Evolutionary conservation across 129 eudicot species (phyloP), one percentile per base, ranked within the genome.

Genomic region (Dittrichia graveolens): DNA sequence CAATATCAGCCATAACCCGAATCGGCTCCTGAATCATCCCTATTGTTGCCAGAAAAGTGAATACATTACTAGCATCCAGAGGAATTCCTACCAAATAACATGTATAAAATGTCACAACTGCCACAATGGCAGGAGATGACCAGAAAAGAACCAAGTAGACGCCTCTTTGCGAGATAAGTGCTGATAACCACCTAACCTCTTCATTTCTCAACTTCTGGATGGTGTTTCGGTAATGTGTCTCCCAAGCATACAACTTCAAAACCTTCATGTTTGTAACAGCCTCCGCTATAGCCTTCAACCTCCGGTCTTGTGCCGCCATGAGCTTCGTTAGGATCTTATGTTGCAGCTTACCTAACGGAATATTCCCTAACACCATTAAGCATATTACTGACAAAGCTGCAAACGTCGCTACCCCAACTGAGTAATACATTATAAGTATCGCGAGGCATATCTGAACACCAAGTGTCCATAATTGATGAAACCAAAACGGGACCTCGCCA

Each of bases 191-290:
- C 42, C 3, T 72, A 3, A 56, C 24, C 65, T 88, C 95, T 67
- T 82, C 86, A 11, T 40, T 55, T 61, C 88, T 47, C 9, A 85
- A 24, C 66, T 39, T 43, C 38, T 74, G 83, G 0, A 74, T 61
- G 5, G 47, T 86, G 44, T 78, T 76, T 49, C 67, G 80, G 78
- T 85, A 82, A 83, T 88, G 81, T 0, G 54, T 80, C 59, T 88
- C 95, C 95, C 90, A 85, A 34, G 90, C 88, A 56, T 88, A 88
- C 77, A 85, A 67, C 76, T 88, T 88, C 72, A 85, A 54, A 24
- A 88, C 84, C 71, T 85, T 88, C 90, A 88, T 88, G 60, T 78
- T 83, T 43, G 81, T n/a, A 24, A 88, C 62, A 8, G 90, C 83
- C 62, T 85, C 90, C 0, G 86, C 37, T 55, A 88, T 83, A 48